Conservation (phyloP, 352 stramenopile species). For the Phytopythium litorale region DNA sequence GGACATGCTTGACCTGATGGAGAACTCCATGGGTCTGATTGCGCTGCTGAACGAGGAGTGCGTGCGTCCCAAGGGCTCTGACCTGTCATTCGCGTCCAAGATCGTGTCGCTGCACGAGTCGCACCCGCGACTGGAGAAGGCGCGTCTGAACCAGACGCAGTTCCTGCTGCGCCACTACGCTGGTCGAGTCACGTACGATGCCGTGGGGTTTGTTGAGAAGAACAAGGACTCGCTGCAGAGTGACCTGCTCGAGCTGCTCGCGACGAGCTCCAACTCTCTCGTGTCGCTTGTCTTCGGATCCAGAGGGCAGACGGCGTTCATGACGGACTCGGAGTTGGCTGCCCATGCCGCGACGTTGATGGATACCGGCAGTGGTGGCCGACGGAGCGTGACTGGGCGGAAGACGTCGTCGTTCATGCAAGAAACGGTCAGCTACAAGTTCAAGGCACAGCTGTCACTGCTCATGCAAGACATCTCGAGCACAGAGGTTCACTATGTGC, state of each 20-base stretch:
- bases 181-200: constrained; percentile 75
- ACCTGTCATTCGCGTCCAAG: constrained; percentile 87
- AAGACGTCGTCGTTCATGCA: constrained; percentile 87
- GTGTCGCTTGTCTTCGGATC: constrained; percentile 72
- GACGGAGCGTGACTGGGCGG: constrained; percentile 41
- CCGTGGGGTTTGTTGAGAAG: constrained; percentile 83
- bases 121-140: constrained; percentile 75
- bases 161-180: constrained; percentile 86
- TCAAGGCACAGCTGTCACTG: constrained; percentile 82
- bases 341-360: constrained; percentile 46
- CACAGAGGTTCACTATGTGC: constrained; percentile 87
- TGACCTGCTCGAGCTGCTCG: constrained; percentile 68
- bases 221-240: constrained; percentile 86
- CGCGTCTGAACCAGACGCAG: constrained; percentile 62
- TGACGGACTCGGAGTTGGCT: constrained; percentile 59
- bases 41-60: constrained; percentile 91
- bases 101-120: constrained; percentile 80
- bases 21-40: constrained; percentile 89
- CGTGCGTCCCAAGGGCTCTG: constrained; percentile 83
- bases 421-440: constrained; percentile 88
- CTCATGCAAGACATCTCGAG: constrained; percentile 86
- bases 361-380: constrained; percentile 19
- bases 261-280: constrained; percentile 65
- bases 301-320: constrained; percentile 40
- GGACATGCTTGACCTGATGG: constrained; percentile 87